Evolutionary conservation across 2,329 filamentous ascomycete genomes (phyloP).

Genomic region (Whalleya microplaca): DNA sequence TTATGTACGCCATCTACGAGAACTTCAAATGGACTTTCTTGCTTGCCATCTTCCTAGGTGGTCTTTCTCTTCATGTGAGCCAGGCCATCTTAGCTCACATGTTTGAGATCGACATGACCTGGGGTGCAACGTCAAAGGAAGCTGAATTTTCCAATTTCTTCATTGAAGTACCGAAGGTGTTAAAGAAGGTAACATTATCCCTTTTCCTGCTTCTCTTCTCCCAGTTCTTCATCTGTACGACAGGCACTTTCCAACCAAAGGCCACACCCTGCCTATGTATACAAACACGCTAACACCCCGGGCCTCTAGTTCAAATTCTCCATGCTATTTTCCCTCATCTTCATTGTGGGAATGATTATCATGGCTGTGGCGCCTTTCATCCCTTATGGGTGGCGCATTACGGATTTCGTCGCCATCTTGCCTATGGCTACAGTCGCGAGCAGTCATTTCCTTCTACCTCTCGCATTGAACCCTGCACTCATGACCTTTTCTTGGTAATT

Average conservation of each 20-base stretch:
- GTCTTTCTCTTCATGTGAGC: slow-evolving; percentile 78
- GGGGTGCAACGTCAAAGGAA: slow-evolving; percentile 86
- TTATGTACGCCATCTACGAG: slow-evolving; percentile 61
- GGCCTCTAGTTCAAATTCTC: slow-evolving; percentile 69
- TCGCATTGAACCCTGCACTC: slow-evolving; percentile 76
- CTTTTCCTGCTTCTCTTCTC: slow-evolving; percentile 43
- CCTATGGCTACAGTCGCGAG: slow-evolving; percentile 73
- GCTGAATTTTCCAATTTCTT: slow-evolving; percentile 82
- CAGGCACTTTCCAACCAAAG: no score
- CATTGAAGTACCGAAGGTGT: slow-evolving; percentile 77
- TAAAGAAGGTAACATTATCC: slow-evolving; percentile 68
- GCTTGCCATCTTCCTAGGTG: slow-evolving; percentile 81
- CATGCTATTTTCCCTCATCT: slow-evolving; percentile 63
- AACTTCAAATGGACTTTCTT: slow-evolving; percentile 76
- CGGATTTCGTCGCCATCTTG: slow-evolving; percentile 74
- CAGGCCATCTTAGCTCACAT: slow-evolving; percentile 81
- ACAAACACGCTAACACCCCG: slow-evolving; percentile 1
- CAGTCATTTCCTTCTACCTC: slow-evolving; percentile 71
- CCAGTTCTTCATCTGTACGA: no score
- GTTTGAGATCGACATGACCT: slow-evolving; percentile 84
- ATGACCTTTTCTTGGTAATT: slow-evolving; percentile 78
- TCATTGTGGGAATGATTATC: slow-evolving; percentile 65
- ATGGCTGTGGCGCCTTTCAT: slow-evolving; percentile 67
- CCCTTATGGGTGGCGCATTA: slow-evolving; percentile 68
- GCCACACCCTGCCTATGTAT: no score